These are phyloP conservation scores for Streptanthus diversifolius DNA, from an alignment of 345 rosid species.

Conservation along the genomic window DNA sequence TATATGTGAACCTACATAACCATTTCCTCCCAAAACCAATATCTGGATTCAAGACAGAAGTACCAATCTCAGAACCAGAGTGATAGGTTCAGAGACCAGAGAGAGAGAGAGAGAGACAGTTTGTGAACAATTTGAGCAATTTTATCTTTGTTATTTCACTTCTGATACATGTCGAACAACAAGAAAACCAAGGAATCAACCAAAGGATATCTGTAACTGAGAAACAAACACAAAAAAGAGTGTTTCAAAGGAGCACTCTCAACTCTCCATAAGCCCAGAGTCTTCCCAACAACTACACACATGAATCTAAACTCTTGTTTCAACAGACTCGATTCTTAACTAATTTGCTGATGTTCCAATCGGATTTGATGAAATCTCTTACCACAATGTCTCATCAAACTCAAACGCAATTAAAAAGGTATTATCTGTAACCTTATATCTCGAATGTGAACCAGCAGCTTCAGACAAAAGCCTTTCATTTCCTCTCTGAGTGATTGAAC, in stretches of 20 bases:
- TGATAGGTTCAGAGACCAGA: background rate
- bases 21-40: conserved; percentile 40
- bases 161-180: background rate
- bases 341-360: no score
- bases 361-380: background rate
- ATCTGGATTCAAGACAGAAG: conserved; percentile 25
- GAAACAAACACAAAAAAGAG: background rate
- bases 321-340: background rate
- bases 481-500: conserved; percentile 28
- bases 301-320: background rate
- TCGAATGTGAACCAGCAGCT: conserved; percentile 24
- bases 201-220: background rate
- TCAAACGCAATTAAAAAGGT: background rate
- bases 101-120: background rate
- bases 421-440: conserved; percentile 7
- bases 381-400: background rate
- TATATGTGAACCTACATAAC: conserved; percentile 39
- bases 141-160: background rate
- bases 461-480: conserved; percentile 25
- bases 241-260: background rate
- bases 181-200: background rate
- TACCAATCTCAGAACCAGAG: background rate
- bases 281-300: background rate
- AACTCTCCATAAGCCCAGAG: background rate
- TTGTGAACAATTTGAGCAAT: background rate